Conservation (phyloP, 768 basidiomycete species). For the Russula sp. region DNA sequence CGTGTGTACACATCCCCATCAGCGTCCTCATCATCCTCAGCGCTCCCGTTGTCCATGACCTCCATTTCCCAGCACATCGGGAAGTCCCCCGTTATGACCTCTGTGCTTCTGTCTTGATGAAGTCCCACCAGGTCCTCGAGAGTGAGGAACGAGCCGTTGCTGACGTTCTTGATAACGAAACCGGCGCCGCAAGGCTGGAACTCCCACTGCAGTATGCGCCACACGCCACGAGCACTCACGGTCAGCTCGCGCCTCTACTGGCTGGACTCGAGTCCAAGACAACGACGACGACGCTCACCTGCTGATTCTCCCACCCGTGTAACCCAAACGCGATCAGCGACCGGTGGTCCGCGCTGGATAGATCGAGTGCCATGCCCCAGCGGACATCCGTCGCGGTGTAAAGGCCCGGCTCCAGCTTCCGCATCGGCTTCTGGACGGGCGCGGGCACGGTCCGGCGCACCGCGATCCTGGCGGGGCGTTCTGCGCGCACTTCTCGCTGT, state of each 20-base stretch:
- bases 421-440: not conserved
- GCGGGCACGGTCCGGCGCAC: slow-evolving; percentile 9
- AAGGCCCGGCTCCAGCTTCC: slow-evolving; percentile 19
- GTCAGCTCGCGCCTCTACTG: not conserved
- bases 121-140: slow-evolving; percentile 15
- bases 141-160: slow-evolving; percentile 3
- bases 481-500: slow-evolving; percentile 10
- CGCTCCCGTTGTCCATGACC: slow-evolving; percentile 16
- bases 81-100: slow-evolving; percentile 19
- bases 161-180: slow-evolving; percentile 16
- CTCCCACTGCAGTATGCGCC: slow-evolving; percentile 10
- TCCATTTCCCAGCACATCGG: slow-evolving; percentile 25
- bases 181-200: slow-evolving; percentile 16
- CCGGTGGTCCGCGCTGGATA: slow-evolving; percentile 19
- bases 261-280: too few species aligned
- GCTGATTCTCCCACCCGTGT: slow-evolving; percentile 25
- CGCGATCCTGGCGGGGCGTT: slow-evolving; percentile 10
- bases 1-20: slow-evolving; percentile 18
- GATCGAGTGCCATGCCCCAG: slow-evolving; percentile 23
- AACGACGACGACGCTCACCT: slow-evolving; percentile 3
- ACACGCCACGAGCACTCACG: not conserved
- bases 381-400: slow-evolving; percentile 22
- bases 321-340: slow-evolving; percentile 20
- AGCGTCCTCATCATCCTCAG: slow-evolving; percentile 15
- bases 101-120: not conserved